Base-by-base conservation (phyloP, 2,329 filamentous ascomycete genomes). In the Microcyclosporella mali region DNA sequence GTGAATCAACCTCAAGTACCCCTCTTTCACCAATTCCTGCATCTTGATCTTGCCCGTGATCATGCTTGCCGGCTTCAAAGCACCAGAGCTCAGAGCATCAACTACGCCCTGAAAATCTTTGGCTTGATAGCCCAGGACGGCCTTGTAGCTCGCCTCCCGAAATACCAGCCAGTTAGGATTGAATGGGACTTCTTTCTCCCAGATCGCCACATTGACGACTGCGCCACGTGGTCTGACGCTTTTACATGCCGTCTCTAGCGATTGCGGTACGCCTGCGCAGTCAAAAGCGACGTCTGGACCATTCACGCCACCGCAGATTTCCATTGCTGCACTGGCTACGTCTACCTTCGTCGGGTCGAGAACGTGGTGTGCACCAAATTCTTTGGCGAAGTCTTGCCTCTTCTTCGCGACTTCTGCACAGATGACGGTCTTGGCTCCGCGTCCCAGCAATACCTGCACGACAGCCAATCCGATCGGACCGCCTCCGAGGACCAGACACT, bases 181-280 rank as follows among this genome's bases (percentile, higher is more conserved):
- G 39, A 81, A 71, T 0, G 69, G 66, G 3, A 78, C 36, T 33
- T 50, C 65, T 40, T 70, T 75, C 54, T 80, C 77, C 77, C 77
- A 82, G 2, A 83, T 75, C 0, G 79, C 77, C n/a, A 83, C 71
- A 47, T 83, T 83, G 2, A 83, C 70, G 0, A 84, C 68, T 0
- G 74, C 76, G 0, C 79, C 80, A 28, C 73, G 67, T 0, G 70
- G 67, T 37, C 70, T 67, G 2, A 79, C 71, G 0, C 73, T 68
- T 15, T 68, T 60, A 71, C 76, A 52, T 62, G 77, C 51, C 46
- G 66, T 64, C 12, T 62, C 56, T 15, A 63, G 19, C 1, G 50
- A 52, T 28, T 66, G 66, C n/a, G 73, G 68, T 15, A 81, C 75
- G 6, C 79, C 79, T 0, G 79, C 78, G 25, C 77, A 78, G 49